phyloP scores from a whole-genome alignment of 2,329 filamentous ascomycete species.

The Diaporthe sp. region DNA sequence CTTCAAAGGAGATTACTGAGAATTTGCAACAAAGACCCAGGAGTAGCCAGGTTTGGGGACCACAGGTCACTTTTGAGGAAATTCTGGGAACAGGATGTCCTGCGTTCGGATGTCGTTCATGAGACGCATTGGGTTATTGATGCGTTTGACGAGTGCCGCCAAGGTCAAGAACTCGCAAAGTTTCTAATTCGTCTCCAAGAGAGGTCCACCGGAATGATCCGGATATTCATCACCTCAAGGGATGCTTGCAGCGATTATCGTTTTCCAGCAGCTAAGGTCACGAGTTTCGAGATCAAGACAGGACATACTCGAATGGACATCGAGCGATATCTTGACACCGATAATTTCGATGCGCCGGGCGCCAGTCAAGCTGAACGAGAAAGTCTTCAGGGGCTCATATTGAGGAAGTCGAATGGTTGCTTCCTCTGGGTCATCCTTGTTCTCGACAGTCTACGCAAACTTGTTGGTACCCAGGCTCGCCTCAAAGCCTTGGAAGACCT shows the following conservation, averaged over 20 bases:
- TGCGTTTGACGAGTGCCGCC: not conserved
- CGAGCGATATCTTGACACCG: not conserved
- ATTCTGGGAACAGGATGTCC: not conserved
- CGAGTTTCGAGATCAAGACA: not conserved
- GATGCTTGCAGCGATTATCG: not conserved
- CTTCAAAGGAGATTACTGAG: not conserved
- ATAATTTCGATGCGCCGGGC: not conserved
- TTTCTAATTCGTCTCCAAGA: not conserved
- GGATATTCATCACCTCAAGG: not conserved
- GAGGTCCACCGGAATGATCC: not conserved
- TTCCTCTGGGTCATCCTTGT: conserved; percentile 10
- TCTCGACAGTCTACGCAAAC: not conserved
- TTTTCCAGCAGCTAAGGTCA: not conserved
- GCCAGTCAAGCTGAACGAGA: not conserved
- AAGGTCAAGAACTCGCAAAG: not conserved
- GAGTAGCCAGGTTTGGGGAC: not conserved
- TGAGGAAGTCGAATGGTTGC: not conserved
- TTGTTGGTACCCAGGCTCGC: not conserved
- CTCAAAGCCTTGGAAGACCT: not conserved
- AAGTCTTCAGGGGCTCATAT: not conserved
- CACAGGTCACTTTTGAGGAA: not conserved
- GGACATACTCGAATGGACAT: not conserved
- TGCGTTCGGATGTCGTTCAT: not conserved
- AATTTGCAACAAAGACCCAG: not conserved
- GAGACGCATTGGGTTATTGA: not conserved